phyloP scores from a whole-genome alignment of 2,329 filamentous ascomycete genomes.

The Rugonectria rugulosa region DNA sequence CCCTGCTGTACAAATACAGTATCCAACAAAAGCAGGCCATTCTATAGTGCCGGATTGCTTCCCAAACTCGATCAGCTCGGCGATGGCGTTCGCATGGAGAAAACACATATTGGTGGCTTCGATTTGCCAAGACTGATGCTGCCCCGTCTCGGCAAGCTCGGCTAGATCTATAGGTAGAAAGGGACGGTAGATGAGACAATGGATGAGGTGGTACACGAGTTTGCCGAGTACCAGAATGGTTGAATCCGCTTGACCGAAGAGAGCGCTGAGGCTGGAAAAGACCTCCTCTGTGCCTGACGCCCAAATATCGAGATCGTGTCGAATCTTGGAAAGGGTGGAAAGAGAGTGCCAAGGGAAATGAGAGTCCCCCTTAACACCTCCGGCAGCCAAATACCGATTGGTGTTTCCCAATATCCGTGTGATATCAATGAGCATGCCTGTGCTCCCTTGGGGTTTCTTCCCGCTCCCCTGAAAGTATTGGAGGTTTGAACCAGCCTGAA shows the following conservation, averaged over 20 bases:
- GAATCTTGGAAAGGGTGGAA: conserved; percentile 85
- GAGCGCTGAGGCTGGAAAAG: conserved; percentile 76
- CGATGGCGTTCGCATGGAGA: conserved; percentile 85
- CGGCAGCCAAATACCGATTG: conserved; percentile 83
- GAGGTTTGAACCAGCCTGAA: conserved; percentile 79
- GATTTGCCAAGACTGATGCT: conserved; percentile 93
- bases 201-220: conserved; percentile 84
- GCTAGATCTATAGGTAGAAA: conserved; percentile 86
- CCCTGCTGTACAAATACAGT: conserved; percentile 85
- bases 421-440: conserved; percentile 84
- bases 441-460: conserved; percentile 77
- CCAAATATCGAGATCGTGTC: conserved; percentile 86
- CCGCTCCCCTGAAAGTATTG: conserved; percentile 74
- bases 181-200: conserved; percentile 86
- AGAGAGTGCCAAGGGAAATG: conserved; percentile 92
- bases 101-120: conserved; percentile 89
- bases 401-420: conserved; percentile 82
- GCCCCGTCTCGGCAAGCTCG: conserved; percentile 79
- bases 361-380: conserved; percentile 86
- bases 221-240: conserved; percentile 84
- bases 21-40: conserved; percentile 87
- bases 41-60: conserved; percentile 77
- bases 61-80: conserved; percentile 81
- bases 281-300: conserved; percentile 81
- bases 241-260: conserved; percentile 81